phyloP scores from a whole-genome alignment of 495 filamentous ascomycete species.

The Penicillium tannophilum region DNA sequence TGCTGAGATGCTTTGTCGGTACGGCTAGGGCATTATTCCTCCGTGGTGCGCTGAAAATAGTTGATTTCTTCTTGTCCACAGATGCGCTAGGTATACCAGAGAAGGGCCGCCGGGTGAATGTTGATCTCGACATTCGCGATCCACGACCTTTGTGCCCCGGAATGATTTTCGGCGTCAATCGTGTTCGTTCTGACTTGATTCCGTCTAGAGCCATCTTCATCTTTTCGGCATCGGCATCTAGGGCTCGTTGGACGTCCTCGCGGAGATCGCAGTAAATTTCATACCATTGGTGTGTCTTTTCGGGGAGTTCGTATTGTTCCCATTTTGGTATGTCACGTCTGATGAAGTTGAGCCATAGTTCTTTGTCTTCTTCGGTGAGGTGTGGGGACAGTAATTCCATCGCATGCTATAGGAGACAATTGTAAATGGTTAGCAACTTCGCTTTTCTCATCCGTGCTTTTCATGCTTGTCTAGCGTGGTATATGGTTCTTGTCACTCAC shows the following conservation, averaged over 20 bases:
- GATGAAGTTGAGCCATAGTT: conserved; percentile 71
- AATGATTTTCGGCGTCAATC: conserved; percentile 50
- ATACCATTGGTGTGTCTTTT: conserved; percentile 61
- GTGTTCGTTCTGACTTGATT: conserved; percentile 50
- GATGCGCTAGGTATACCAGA: conserved; percentile 28
- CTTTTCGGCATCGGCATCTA: conserved; percentile 50
- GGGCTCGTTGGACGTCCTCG: conserved; percentile 44
- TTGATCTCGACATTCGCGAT: conserved; percentile 30
- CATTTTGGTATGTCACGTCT: conserved; percentile 66
- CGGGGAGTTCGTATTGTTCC: conserved; percentile 57
- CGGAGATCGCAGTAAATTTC: conserved; percentile 60
- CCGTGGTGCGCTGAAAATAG: conserved; percentile 40
- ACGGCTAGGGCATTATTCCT: conserved; percentile 41
- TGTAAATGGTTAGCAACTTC: neutral
- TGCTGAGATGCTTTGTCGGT: conserved; percentile 44
- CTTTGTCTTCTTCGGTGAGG: conserved; percentile 57
- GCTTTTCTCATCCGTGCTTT: neutral
- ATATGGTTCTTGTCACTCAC: conserved; percentile 35
- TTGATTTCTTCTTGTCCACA: conserved; percentile 35
- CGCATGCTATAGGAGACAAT: conserved; percentile 38
- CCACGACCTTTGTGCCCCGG: conserved; percentile 27
- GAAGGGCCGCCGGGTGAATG: conserved; percentile 26
- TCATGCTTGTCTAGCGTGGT: neutral
- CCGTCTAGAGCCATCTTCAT: conserved; percentile 53
- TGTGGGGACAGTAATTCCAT: conserved; percentile 70